A percentile compares a stretch with the other conserved stretches of the same genome.
Conservation (phyloP, 805 yeast species). For the Maudiozyma pseudohumilis region DNA sequence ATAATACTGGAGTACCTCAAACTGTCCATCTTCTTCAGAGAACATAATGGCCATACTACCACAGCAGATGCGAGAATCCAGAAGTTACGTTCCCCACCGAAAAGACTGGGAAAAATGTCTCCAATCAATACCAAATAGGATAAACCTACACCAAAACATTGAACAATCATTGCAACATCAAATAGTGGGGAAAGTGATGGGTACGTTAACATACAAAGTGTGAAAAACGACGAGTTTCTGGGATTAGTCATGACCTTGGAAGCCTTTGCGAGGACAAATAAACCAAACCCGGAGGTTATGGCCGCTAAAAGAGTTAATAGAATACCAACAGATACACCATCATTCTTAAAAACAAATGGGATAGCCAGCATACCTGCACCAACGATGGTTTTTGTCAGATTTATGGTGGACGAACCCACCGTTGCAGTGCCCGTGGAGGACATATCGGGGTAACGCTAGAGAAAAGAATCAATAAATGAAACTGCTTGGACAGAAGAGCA, state of each 20-base stretch:
- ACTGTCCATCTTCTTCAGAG: conserved; percentile 52
- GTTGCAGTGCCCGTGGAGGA: conserved; percentile 33
- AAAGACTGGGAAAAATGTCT: conserved; percentile 58
- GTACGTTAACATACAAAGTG: conserved; percentile 59
- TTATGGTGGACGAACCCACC: conserved; percentile 49
- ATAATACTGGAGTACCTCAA: conserved; percentile 62
- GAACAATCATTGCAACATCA: conserved; percentile 64
- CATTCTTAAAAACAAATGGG: conserved; percentile 60
- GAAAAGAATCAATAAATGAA: no score
- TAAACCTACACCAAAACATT: conserved; percentile 71
- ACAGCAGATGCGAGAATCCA: conserved; percentile 41
- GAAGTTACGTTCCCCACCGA: conserved; percentile 35
- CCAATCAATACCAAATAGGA: conserved; percentile 67
- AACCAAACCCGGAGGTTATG: conserved; percentile 54
- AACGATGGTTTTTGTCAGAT: conserved; percentile 64
- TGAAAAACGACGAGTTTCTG: conserved; percentile 57
- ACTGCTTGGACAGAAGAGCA: no score
- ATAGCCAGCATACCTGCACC: conserved; percentile 71
- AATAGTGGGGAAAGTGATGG: conserved; percentile 62
- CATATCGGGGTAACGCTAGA: no score
- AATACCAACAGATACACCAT: conserved; percentile 53
- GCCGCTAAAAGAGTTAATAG: conserved; percentile 52
- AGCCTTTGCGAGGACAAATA: conserved; percentile 51
- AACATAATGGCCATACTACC: conserved; percentile 55
- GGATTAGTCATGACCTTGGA: conserved; percentile 47